Conservation (phyloP, 768 basidiomycete species). For the Rhodotorula paludigena region DNA sequence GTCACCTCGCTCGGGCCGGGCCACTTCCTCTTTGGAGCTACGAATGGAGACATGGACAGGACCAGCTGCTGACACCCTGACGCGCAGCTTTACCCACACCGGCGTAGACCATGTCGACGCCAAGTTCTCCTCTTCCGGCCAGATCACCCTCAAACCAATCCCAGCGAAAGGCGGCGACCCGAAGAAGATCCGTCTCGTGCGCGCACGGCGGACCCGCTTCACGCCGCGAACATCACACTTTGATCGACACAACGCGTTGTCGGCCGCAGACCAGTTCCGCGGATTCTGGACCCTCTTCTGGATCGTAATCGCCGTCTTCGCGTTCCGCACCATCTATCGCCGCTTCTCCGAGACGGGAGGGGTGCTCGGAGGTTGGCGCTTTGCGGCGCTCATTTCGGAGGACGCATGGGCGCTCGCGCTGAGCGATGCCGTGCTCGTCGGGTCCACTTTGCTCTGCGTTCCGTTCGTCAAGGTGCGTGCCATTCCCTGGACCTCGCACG, state of each 20-base stretch:
- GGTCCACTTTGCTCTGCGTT: slow-evolving; percentile 67
- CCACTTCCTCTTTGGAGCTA: no score
- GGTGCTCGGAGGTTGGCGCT: slow-evolving; percentile 63
- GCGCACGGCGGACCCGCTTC: slow-evolving; percentile 51
- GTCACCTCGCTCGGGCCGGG: no score
- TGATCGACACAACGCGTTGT: slow-evolving; percentile 70
- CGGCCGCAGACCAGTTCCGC: slow-evolving; percentile 59
- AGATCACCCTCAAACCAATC: slow-evolving; percentile 13
- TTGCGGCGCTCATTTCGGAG: slow-evolving; percentile 79
- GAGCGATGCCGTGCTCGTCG: slow-evolving; percentile 75
- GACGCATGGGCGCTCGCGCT: slow-evolving; percentile 77
- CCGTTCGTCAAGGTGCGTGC: slow-evolving; percentile 68
- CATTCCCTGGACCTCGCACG: no score
- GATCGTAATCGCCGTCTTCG: slow-evolving; percentile 65
- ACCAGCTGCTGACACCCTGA: not conserved
- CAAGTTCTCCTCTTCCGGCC: not conserved
- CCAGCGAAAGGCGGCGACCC: slow-evolving; percentile 12
- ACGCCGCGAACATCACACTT: slow-evolving; percentile 78
- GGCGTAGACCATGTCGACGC: not conserved
- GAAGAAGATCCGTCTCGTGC: slow-evolving; percentile 1
- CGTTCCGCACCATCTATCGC: slow-evolving; percentile 59
- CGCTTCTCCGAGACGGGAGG: slow-evolving; percentile 68
- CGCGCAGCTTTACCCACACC: slow-evolving; percentile 13
- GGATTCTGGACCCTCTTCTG: slow-evolving; percentile 96
- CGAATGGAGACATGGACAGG: no score